Evolutionary conservation across 2,329 filamentous ascomycete genomes (phyloP).

Genomic region (Xylaria sp.): DNA sequence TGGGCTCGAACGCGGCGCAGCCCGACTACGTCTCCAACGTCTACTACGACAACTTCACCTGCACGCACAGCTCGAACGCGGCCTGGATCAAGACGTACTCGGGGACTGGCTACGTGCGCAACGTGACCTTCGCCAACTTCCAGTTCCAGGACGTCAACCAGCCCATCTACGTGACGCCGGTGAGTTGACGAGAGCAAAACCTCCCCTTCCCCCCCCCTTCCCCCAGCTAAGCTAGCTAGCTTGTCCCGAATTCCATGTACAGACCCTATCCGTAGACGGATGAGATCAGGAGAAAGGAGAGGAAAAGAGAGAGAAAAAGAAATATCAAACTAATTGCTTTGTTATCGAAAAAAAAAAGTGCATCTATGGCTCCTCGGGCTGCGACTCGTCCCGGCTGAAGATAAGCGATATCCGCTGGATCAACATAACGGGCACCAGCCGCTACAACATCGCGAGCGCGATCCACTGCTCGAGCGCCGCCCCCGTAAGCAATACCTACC

Average conservation of each 20-base stretch:
- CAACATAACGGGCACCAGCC: conserved; percentile 60
- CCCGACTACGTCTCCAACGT: conserved; percentile 53
- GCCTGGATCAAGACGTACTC: conserved; percentile 57
- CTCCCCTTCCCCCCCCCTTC: neutral
- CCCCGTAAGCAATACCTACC: conserved; percentile 42
- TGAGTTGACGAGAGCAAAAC: neutral
- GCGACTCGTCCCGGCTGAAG: conserved; percentile 54
- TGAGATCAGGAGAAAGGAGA: no score
- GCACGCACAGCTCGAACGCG: conserved; percentile 53
- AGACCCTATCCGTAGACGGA: no score
- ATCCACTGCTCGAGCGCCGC: conserved; percentile 56
- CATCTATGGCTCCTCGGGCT: conserved; percentile 55
- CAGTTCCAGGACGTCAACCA: conserved; percentile 56
- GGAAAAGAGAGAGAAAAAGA: neutral
- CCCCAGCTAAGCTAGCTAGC: no score
- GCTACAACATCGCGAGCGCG: conserved; percentile 59
- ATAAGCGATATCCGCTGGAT: conserved; percentile 60
- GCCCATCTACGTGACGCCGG: conserved; percentile 58
- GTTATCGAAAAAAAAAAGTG: conserved; percentile 43
- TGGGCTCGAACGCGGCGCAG: conserved; percentile 50
- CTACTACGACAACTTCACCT: conserved; percentile 52
- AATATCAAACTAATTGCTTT: neutral
- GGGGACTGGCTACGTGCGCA: conserved; percentile 54
- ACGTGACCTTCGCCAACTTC: conserved; percentile 58
- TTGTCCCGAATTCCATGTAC: no score